Evolutionary conservation across 805 yeast genomes (phyloP).

Genomic region (Tetrapisispora taiwanensis): DNA sequence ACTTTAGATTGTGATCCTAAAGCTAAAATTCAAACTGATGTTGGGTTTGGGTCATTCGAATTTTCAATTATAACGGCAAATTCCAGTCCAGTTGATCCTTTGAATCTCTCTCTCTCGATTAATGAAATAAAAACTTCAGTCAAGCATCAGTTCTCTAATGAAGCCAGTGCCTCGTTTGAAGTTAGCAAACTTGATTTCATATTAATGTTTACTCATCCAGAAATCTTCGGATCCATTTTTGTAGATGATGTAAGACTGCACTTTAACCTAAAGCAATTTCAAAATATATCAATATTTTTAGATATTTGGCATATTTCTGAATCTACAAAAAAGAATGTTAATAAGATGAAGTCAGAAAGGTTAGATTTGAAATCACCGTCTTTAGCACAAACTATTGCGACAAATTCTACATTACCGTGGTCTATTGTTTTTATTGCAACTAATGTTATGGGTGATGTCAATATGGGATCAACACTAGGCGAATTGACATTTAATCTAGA

Average conservation of each 20-base stretch:
- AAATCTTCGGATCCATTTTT: conserved; percentile 40
- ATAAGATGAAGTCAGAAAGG: not conserved
- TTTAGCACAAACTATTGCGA: conserved; percentile 27
- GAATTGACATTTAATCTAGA: conserved; percentile 45
- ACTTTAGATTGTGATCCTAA: conserved; percentile 85
- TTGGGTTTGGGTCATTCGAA: conserved; percentile 60
- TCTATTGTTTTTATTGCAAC: conserved; percentile 46
- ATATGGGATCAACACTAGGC: conserved; percentile 81
- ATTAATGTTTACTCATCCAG: conserved; percentile 38
- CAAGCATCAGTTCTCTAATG: conserved; percentile 87
- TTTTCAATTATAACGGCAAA: conserved; percentile 46
- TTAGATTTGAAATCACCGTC: not conserved
- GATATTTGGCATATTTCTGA: conserved; percentile 69
- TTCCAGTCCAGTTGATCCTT: conserved; percentile 30
- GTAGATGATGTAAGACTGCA: conserved; percentile 49
- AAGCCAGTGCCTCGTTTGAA: conserved; percentile 63
- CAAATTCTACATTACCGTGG: conserved; percentile 58
- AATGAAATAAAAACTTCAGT: conserved; percentile 57
- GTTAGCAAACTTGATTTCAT: conserved; percentile 39
- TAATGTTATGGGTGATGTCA: conserved; percentile 47
- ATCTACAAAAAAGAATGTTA: conserved; percentile 8
- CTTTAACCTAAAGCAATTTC: conserved; percentile 73
- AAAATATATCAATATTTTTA: conserved; percentile 70
- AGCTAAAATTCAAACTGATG: conserved; percentile 83
- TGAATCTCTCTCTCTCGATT: conserved; percentile 39